Evolutionary conservation across 176 grass and related monocot species (phyloP), one percentile per base, ranked within the genome.

Genomic region (Raddia distichophylla): DNA sequence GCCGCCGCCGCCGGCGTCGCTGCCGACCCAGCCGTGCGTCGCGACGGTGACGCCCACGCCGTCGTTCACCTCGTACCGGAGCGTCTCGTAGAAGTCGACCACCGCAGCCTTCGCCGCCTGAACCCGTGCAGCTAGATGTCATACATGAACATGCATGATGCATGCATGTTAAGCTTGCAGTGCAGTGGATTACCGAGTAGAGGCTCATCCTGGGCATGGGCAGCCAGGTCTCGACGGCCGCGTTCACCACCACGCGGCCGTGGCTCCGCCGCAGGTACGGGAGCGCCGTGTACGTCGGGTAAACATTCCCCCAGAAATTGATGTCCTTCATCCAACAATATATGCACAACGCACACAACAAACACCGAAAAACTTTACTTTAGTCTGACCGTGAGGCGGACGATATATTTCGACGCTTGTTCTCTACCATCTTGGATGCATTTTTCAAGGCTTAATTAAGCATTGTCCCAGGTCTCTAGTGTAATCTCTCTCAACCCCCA

Each of bases 261-360:
- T 32, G 82, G 43, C 80, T 89, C 75, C 79, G 94, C 33, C 94
- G 85, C 80, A 94, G 78, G 66, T 92, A 80, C 0, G 90, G 94
- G 4, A 97, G 83, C 37, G 94, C 92, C 9, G 91, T 87, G 65
- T 91, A 89, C 2, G 94, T 94, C 51, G 94, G 92, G 77, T 97
- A 97, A 46, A 97, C 94, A 75, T 94, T 97, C 45, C 92, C 94
- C 90, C 94, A 97, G 71, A 97, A 97, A 71, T 97, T 97, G 64
- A 97, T 87, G 83, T 94, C 94, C 91, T 91, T 0, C 37, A 40
- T 40, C 37, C 2, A 40, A 27, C 27, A 27, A 27, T 1, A 27
- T 27, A 27, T 27, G 27, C 27, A 27, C 27, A 27, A 40, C 4
- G 37, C 37, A 40, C 37, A 40, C 3, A 5, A 40, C 37, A 40